These are phyloP conservation scores for Neltuma alba DNA, from an alignment of 306 rosid species.

Conservation along the genomic window DNA sequence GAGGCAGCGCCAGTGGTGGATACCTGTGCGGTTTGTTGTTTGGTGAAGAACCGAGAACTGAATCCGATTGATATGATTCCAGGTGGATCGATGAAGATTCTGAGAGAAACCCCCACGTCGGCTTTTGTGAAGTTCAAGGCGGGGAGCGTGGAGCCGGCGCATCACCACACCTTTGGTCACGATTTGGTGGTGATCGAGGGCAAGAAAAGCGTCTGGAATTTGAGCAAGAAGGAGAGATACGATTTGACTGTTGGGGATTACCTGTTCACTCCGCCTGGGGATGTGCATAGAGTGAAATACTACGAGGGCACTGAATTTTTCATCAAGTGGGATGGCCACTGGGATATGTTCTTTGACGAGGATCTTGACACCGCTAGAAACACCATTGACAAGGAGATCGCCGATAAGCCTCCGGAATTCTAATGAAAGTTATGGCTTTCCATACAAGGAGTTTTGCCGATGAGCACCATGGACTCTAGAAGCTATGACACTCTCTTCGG, in stretches of 20 bases:
- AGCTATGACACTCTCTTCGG: not conserved
- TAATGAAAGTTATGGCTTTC: not conserved
- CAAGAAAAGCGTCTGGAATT: slow-evolving; percentile 87
- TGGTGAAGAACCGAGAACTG: slow-evolving; percentile 65
- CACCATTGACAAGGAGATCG: slow-evolving; percentile 52
- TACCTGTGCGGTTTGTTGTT: slow-evolving; percentile 66
- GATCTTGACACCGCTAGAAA: slow-evolving; percentile 60
- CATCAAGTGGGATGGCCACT: slow-evolving; percentile 92
- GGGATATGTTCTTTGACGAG: slow-evolving; percentile 93
- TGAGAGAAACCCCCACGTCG: slow-evolving; percentile 81
- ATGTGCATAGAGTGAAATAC: slow-evolving; percentile 81
- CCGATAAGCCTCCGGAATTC: not conserved
- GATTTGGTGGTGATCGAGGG: slow-evolving; percentile 82
- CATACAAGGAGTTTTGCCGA: not conserved
- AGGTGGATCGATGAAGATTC: slow-evolving; percentile 84
- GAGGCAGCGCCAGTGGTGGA: slow-evolving; percentile 1
- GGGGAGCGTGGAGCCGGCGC: slow-evolving; percentile 91
- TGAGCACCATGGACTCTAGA: not conserved
- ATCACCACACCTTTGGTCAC: slow-evolving; percentile 89
- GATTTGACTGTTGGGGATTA: slow-evolving; percentile 76
- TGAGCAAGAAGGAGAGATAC: slow-evolving; percentile 65
- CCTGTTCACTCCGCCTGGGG: slow-evolving; percentile 76
- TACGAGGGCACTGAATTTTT: slow-evolving; percentile 79
- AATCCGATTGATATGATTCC: slow-evolving; percentile 75
- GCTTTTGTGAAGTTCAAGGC: slow-evolving; percentile 81